These are phyloP conservation scores for Hsuehochloa calcarea DNA, from an alignment of 176 grass and related monocot genomes.

Conservation along the genomic window DNA sequence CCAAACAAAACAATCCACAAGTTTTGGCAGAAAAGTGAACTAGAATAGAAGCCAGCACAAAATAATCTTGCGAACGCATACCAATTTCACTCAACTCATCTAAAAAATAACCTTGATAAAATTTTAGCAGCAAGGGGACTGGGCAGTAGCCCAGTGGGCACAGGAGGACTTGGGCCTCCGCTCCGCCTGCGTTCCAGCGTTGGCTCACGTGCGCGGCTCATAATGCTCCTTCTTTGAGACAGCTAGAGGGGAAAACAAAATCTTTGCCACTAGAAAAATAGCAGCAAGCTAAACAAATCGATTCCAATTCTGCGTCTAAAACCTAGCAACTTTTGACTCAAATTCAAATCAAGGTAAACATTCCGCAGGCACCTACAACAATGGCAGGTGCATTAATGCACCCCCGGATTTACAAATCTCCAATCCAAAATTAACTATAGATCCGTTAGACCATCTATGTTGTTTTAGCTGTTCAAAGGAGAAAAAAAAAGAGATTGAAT, in stretches of 20 bases:
- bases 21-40: neutral
- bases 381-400: neutral
- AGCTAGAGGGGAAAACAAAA: too few relatives aligned
- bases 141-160: too few relatives aligned
- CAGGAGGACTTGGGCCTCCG: too few relatives aligned
- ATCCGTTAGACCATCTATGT: too few relatives aligned
- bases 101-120: too few relatives aligned
- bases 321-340: neutral
- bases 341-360: neutral
- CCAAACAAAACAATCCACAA: neutral
- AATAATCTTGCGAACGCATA: neutral
- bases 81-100: neutral
- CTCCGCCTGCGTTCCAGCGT: too few relatives aligned
- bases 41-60: neutral
- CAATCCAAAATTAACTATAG: too few relatives aligned
- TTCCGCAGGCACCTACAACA: neutral
- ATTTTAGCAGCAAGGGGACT: neutral
- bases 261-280: too few relatives aligned
- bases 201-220: too few relatives aligned
- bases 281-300: neutral
- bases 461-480: too few relatives aligned
- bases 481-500: too few relatives aligned
- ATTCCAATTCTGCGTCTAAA: neutral
- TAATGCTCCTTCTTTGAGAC: too few relatives aligned
- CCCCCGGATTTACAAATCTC: neutral